Base-by-base conservation (phyloP, 805 yeast genomes). In the Candida endomychidarum region DNA sequence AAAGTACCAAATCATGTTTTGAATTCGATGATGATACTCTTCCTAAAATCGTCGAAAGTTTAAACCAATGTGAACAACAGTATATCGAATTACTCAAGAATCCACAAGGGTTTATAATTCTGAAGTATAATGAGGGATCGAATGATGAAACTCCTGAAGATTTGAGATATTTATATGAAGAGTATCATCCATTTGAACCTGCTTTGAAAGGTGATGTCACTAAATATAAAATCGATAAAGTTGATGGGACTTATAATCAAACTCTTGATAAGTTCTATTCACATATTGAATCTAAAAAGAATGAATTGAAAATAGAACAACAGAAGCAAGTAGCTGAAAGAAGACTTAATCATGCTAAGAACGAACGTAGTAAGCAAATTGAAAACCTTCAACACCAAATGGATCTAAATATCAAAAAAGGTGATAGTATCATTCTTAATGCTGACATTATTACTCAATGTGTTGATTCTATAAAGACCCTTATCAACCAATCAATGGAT, bases 261-360 rank as follows among this genome's bases (percentile, higher is more conserved):
- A 83, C 97, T 0, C 72, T 91, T 15, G 99, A 91, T 60, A 70
- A 67, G 28, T 91, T 86, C 55, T 91, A 86, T 57, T 87, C 96
- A 0, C 81, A 91, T 0, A 68, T 90, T 11, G 96, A 91, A 54
- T 80, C 95, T 3, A 79, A 88, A 3, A 87, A 86, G 53, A 78
- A 81, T 52, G 81, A 89, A 0, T 61, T 86, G 41, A 77, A 80
- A 42, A 76, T 85, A 23, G 95, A 87, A 46, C 83, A 80, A 45
- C 90, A 84, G 47, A 86, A 86, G 51, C 71, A 72, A n/a, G 74
- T 77, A 40, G 96, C 96, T 1, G 74, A 77, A 43, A 84, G 80
- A 50, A 76, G 91, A 47, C 63, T 91, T 15, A 80, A 83, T 24
- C 77, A 77, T 40, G 96, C 96, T 2, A 77, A 80, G 40, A 68